Evolutionary conservation across 768 basidiomycete species (phyloP).

Genomic region (Favolaschia claudopus): DNA sequence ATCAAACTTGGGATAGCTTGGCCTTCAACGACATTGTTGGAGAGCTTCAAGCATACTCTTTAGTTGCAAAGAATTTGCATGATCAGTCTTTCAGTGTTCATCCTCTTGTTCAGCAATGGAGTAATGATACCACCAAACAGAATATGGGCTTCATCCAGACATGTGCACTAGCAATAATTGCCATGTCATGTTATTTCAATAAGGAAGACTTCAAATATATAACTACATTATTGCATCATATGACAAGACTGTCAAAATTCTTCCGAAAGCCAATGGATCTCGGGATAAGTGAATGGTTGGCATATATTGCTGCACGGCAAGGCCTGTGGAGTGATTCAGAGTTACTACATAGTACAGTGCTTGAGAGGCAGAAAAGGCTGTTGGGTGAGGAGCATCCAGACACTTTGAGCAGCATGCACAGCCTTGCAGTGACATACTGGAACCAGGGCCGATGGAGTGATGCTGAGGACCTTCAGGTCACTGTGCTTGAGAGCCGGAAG

Average conservation of each 20-base stretch:
- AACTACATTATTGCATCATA: background rate
- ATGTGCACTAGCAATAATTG: background rate
- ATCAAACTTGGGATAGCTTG: slow-evolving; percentile 2
- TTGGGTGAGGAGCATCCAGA: no score
- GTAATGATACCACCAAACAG: background rate
- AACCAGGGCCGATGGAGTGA: background rate
- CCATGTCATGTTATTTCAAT: background rate
- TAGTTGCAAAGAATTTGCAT: background rate
- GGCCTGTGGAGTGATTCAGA: no score
- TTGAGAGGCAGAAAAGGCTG: no score
- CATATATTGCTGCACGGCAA: no score
- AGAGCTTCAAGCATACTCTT: slow-evolving; percentile 1
- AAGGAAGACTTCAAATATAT: background rate
- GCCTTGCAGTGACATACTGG: no score
- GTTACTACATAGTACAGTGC: no score
- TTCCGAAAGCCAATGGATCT: no score
- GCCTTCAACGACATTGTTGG: background rate
- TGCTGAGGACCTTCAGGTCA: no score
- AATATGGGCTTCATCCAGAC: background rate
- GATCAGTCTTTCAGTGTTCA: background rate
- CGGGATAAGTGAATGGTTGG: no score
- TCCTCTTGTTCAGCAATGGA: slow-evolving; percentile 3
- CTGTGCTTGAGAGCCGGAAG: no score
- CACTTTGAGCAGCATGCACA: no score
- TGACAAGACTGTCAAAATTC: no score